These are phyloP conservation scores for Delitschia confertaspora DNA, from an alignment of 495 filamentous ascomycete species.

Conservation along the genomic window DNA sequence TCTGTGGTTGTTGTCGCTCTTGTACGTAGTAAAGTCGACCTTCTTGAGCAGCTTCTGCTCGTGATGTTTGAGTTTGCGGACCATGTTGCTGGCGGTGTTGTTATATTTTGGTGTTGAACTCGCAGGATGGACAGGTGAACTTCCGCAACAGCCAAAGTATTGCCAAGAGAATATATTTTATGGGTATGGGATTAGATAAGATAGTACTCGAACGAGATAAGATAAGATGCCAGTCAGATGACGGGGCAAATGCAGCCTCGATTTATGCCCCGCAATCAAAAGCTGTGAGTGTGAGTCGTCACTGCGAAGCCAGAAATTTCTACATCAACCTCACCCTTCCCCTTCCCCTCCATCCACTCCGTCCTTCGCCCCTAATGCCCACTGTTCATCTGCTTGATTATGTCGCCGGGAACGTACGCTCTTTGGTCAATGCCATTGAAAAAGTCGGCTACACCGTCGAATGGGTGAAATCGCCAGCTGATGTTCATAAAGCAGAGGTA, in stretches of 20 bases:
- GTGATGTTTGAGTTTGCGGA: slow-evolving; percentile 86
- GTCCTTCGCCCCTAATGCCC: slow-evolving; percentile 49
- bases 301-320: slow-evolving; percentile 12
- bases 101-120: slow-evolving; percentile 8
- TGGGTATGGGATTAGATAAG: too few species aligned
- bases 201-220: too few species aligned
- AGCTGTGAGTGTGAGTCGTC: too few species aligned
- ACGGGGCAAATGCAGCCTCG: slow-evolving; percentile 14
- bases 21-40: slow-evolving; percentile 91
- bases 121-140: too few species aligned
- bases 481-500: slow-evolving; percentile 79
- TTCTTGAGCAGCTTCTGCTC: slow-evolving; percentile 83
- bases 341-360: neutral
- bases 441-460: slow-evolving; percentile 85
- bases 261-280: slow-evolving; percentile 1
- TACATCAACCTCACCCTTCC: neutral
- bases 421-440: slow-evolving; percentile 93
- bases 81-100: slow-evolving; percentile 50
- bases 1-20: slow-evolving; percentile 77
- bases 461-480: slow-evolving; percentile 79
- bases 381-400: slow-evolving; percentile 87
- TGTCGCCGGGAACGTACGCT: slow-evolving; percentile 82
- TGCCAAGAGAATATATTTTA: too few species aligned
- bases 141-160: too few species aligned
- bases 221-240: slow-evolving; percentile 8